A percentile compares a stretch with the other conserved stretches of the same genome.
phyloP scores from a whole-genome alignment of 116 monocot species.

The Trichopus zeylanicus region DNA sequence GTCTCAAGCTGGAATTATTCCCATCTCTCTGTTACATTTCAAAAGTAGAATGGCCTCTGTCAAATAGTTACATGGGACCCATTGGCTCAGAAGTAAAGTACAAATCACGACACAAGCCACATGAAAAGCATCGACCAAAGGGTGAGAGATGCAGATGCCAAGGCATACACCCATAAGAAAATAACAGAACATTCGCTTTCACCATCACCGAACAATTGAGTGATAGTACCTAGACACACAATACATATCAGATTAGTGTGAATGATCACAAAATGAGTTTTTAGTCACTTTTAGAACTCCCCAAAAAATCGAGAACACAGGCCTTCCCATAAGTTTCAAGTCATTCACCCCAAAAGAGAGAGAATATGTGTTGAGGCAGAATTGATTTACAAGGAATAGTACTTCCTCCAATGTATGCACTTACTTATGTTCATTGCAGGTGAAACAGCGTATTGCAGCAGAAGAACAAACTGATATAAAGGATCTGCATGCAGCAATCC shows the following conservation, averaged over 20 bases:
- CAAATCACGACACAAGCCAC: constrained; percentile 14
- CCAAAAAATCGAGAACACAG: too few relatives aligned
- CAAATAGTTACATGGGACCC: too few relatives aligned
- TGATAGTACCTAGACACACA: constrained; percentile 28
- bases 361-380: too few relatives aligned
- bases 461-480: constrained; percentile 47
- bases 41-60: too few relatives aligned
- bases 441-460: constrained; percentile 44
- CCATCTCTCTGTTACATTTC: too few relatives aligned
- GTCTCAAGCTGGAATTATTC: too few relatives aligned
- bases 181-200: constrained; percentile 39
- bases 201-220: constrained; percentile 45
- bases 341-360: too few relatives aligned
- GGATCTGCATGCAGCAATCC: constrained; percentile 42
- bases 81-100: too few relatives aligned
- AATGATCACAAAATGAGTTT: too few relatives aligned
- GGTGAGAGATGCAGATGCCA: constrained; percentile 26
- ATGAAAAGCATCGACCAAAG: constrained; percentile 36
- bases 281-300: too few relatives aligned
- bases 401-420: background rate
- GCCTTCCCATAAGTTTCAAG: too few relatives aligned
- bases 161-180: constrained; percentile 31
- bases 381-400: too few relatives aligned
- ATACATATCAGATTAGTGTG: background rate
- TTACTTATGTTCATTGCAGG: constrained; percentile 60